These are phyloP conservation scores for Mrakia gelida DNA, from an alignment of 768 basidiomycete genomes.

Conservation along the genomic window DNA sequence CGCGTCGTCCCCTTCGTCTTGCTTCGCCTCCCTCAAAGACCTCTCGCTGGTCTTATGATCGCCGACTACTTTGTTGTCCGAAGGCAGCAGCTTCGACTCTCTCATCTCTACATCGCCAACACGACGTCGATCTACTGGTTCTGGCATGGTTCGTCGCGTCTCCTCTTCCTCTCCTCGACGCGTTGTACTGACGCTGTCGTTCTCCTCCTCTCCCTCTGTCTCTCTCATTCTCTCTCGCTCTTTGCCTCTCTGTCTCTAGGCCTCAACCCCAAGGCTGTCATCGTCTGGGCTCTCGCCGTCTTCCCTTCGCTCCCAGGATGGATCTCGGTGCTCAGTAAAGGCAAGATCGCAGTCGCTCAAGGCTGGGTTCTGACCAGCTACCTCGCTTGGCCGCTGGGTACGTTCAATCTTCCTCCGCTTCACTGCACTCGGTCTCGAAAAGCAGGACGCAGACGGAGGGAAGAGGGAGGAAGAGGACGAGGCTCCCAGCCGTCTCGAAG, in stretches of 20 bases:
- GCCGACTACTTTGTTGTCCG: slow-evolving; percentile 32
- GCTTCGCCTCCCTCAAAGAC: not conserved
- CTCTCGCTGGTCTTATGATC: slow-evolving; percentile 27
- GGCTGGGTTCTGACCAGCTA: slow-evolving; percentile 23
- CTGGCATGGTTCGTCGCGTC: slow-evolving; percentile 23
- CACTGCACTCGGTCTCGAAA: too few species aligned
- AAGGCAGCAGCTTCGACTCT: slow-evolving; percentile 6
- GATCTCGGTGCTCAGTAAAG: slow-evolving; percentile 5
- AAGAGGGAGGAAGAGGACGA: too few species aligned
- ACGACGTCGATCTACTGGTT: slow-evolving; percentile 23
- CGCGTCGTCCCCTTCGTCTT: slow-evolving; percentile 30
- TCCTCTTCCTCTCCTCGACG: not conserved
- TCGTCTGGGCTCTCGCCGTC: slow-evolving; percentile 25
- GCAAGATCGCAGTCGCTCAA: slow-evolving; percentile 4
- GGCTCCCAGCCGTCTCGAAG: too few species aligned
- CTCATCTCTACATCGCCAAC: slow-evolving; percentile 24
- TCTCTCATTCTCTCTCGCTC: too few species aligned
- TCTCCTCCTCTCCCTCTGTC: not conserved
- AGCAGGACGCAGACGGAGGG: too few species aligned
- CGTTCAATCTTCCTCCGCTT: not conserved
- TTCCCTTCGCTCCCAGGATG: slow-evolving; percentile 29
- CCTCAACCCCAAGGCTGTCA: slow-evolving; percentile 21
- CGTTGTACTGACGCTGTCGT: not conserved
- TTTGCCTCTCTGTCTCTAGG: not conserved
- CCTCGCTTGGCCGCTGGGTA: slow-evolving; percentile 30